Conservation (phyloP, 169 alveolate genomes). For the Cyclospora cayetanensis region DNA sequence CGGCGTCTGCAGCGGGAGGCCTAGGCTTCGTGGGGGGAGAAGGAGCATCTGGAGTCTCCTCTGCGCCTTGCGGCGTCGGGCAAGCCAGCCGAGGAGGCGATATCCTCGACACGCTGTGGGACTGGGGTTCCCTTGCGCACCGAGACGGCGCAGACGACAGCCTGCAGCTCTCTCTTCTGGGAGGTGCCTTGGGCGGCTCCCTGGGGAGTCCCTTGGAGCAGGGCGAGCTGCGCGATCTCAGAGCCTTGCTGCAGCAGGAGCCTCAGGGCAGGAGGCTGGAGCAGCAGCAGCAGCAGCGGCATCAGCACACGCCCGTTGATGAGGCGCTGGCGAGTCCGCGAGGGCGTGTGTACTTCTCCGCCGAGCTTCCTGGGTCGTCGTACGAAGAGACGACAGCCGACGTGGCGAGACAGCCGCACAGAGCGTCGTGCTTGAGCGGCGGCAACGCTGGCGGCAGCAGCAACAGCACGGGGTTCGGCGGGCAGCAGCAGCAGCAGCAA, state of each 20-base stretch:
- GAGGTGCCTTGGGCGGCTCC: background rate
- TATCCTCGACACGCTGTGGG: background rate
- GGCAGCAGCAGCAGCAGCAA: constrained; percentile 4
- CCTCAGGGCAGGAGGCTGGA: background rate
- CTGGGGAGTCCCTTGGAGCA: background rate
- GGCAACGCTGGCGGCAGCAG: background rate
- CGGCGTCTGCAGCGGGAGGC: too few relatives aligned
- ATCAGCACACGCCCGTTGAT: too few relatives aligned
- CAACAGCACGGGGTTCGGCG: background rate
- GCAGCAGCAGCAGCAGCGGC: constrained; percentile 20
- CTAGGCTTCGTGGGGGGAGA: too few relatives aligned
- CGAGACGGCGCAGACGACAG: background rate
- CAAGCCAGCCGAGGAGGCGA: background rate
- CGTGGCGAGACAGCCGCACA: constrained; percentile 8
- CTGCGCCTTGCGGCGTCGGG: background rate
- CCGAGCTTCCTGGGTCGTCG: background rate
- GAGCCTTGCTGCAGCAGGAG: background rate
- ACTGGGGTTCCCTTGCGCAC: too few relatives aligned
- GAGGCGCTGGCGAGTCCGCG: background rate
- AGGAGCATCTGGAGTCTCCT: too few relatives aligned
- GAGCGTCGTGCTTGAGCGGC: constrained; percentile 19
- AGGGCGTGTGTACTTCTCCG: constrained; percentile 8
- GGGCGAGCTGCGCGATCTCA: background rate
- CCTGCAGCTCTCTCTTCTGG: background rate
- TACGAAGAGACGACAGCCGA: background rate